Evolutionary conservation across 2,329 filamentous ascomycete genomes (phyloP).

Genomic region (Fusarium haematococcum): DNA sequence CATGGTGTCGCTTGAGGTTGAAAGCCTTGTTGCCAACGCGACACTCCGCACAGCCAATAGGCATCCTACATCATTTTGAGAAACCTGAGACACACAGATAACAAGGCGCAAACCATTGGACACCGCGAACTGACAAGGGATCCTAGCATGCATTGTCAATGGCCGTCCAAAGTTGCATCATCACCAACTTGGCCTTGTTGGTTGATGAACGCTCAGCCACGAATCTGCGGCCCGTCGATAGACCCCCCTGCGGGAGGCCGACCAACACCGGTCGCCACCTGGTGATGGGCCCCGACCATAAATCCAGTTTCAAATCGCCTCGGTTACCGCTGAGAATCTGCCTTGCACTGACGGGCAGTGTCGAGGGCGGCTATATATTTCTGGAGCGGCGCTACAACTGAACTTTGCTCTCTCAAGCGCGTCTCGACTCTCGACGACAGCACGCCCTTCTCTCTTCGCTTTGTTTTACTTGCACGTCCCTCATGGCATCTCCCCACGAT

Average conservation of each 20-base stretch:
- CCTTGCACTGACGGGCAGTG: neutral
- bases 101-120: neutral
- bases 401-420: neutral
- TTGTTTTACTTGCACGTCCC: neutral
- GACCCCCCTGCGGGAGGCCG: conserved; percentile 2
- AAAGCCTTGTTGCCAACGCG: neutral
- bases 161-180: neutral
- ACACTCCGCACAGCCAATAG: neutral
- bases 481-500: neutral
- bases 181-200: neutral
- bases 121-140: neutral
- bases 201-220: neutral
- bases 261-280: conserved; percentile 3
- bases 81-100: neutral
- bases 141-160: neutral
- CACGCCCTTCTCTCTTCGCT: neutral
- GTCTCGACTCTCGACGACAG: neutral
- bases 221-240: neutral
- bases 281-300: neutral
- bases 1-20: neutral
- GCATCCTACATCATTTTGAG: neutral
- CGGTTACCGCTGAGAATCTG: neutral
- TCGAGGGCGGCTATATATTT: neutral
- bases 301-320: neutral
- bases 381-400: neutral